Base-by-base conservation (phyloP, 2,329 filamentous ascomycete species). In the Penicillium verrucosum region DNA sequence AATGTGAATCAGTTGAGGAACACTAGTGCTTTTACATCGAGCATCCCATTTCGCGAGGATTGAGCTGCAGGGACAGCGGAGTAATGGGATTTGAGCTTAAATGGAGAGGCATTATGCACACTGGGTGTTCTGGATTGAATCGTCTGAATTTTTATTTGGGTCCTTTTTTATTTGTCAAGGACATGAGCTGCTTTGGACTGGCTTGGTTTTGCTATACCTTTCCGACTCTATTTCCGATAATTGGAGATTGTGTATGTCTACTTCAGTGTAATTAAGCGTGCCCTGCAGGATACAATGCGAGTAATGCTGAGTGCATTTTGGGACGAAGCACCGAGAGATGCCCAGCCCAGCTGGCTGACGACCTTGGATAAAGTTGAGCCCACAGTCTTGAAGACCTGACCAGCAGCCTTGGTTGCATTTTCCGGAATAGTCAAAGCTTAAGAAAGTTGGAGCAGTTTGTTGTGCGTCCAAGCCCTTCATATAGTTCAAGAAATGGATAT, bases 1-100 rank as follows among this genome's bases (percentile, higher is more conserved):
- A 57, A 54, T 54, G 45, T 43, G 51, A 57, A 34, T 54, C 34
- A 16, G 18, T 45, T 45, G 54, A 57, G 21, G 41, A 44, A 46
- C 25, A 53, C 10, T 25, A 38, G 18, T 34, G 16, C 7, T 14
- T 34, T 11, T 36, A 21, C 23, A 48, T 8, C 25, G 11, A 27
- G 25, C 3, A 10, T 32, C 4, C 48, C 18, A 30, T 16, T 30
- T 16, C 4, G 21, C 12, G 29, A 27, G 9, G 25, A 32, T 36
- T 44, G 14, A 51, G 16, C 16, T 32, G 3, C n/a, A n/a, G 18
- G 29, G 29, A n/a, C 11, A 4, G 14, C 18, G 11, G 16, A 10
- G 16, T n/a, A 16, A 27, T 44, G 12, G 34, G n/a, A 34, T 36
- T 45, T 41, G 51, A 29, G 16, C 18, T 53, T 8, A 7, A 47